Evolutionary conservation across 2,329 filamentous ascomycete genomes (phyloP), one percentile per base, ranked within the genome.

Genomic region (Teratosphaeria destructans): DNA sequence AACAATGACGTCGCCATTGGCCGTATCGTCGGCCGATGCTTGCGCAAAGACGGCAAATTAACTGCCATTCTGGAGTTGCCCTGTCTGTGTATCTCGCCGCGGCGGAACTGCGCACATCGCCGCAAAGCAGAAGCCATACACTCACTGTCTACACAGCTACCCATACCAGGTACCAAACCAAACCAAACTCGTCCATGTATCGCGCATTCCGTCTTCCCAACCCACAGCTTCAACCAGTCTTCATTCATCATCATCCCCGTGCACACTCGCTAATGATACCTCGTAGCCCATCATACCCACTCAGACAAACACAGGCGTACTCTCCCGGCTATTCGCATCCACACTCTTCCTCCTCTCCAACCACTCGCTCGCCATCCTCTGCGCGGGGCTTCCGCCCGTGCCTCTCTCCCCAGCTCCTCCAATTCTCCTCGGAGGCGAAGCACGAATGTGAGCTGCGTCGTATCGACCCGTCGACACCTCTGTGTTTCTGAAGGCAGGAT

Each of bases 341-440:
- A n/a, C 43, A 49, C 43, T 49, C 43, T 49, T 49, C 43, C 65
- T 63, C 60, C 64, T 67, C 54, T 66, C 64, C 60, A 71, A 59
- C 69, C 66, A 69, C 53, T 65, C 61, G 10, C 65, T 68, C 54
- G 67, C 68, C 63, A 70, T 60, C 55, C 63, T 66, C 61, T 71
- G 67, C 37, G 61, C 57, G n/a, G 56, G 57, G 56, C 60, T 60
- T 35, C 60, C 39, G 57, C 55, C 54, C 52, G 59, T 55, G 43
- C 59, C 59, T 43, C 57, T 19, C 7, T n/a, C 19, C 16, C 58
- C 37, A 34, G 19, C 54, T 8, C 32, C 32, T 16, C 16, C 54
- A 39, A 27, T 32, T 37, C 35, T 12, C 14, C 19, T 49, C 16
- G 43, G 43, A 19, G 43, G 43, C n/a, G 43, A 49, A 49, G 43